These are phyloP conservation scores for Fusarium odoratissimum DNA, from an alignment of 2,329 filamentous ascomycete genomes.

Conservation along the genomic window DNA sequence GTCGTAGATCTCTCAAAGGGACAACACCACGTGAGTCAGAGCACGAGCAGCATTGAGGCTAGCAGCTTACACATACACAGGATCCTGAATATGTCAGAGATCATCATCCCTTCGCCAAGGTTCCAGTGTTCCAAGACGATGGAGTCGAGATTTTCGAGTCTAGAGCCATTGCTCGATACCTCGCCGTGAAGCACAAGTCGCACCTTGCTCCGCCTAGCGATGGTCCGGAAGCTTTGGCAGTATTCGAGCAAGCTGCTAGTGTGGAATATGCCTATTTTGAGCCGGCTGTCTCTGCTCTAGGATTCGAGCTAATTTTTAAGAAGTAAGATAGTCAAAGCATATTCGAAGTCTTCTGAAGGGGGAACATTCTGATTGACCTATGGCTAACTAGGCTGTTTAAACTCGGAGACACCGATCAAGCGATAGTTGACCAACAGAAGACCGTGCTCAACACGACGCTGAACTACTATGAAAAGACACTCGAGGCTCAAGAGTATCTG, in stretches of 20 bases:
- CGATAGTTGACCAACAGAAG: neutral
- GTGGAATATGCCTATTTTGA: neutral
- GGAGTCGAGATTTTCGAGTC: neutral
- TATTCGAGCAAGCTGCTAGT: neutral
- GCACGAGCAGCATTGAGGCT: rapidly evolving
- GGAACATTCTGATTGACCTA: too few relatives aligned
- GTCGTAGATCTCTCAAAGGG: neutral
- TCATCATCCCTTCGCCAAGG: neutral
- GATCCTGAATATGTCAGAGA: neutral
- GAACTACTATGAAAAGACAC: neutral
- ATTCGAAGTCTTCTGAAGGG: too few relatives aligned
- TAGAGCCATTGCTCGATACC: neutral
- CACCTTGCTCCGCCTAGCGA: neutral
- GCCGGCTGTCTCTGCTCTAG: neutral
- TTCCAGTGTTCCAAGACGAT: neutral
- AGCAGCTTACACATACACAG: neutral
- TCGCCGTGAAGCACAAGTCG: neutral
- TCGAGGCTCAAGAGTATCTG: neutral
- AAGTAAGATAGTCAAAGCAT: neutral
- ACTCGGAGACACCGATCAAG: neutral
- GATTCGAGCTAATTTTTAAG: neutral
- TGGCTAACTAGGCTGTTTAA: neutral
- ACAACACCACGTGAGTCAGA: neutral
- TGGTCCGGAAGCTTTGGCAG: neutral
- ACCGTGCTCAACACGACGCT: neutral